Base-by-base conservation (phyloP, 495 filamentous ascomycete genomes). In the Penicillium bialowiezense region DNA sequence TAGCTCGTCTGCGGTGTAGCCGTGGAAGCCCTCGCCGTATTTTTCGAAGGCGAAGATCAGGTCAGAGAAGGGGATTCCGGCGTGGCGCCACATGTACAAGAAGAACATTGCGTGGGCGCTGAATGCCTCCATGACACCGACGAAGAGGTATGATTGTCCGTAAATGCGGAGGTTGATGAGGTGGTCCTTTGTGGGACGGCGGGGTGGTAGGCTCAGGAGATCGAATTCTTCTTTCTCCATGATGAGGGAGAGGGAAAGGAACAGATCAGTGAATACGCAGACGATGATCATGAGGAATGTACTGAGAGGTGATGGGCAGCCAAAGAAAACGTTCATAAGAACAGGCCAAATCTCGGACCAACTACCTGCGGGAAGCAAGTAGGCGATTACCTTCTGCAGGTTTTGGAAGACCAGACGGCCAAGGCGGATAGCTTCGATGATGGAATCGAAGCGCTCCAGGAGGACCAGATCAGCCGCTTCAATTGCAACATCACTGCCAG, bases 391-490 rank as follows among this genome's bases (percentile, higher is more conserved):
- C 60, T 85, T 84, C 57, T 81, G 76, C n/a, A 83, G 59, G 53
- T 84, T 84, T 46, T 73, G 68, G 51, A 73, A 73, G 18, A 83
- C 79, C 0, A 79, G 52, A 4, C 81, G 69, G 1, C 83, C 82
- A 14, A 77, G 74, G 23, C 80, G 71, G 9, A 89, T 80, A 1
- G 85, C 87, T 54, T 84, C 80, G 3, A 87, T 77, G 13, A 90
- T 79, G 3, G 80, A 84, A 17, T 77, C 75, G 52, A 91, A 89
- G 0, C 73, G 75, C 24, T 88, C 86, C 2, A 89, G 71, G 6
- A 97, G 80, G 13, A 97, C 89, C 3, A 97, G 80, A 57, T 95
- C 88, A 9, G 92, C 89, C 5, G 92, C 92, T 69, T 96, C 93
- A 80, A 71, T 80, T 14, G 80, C 80, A 2, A 83, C 77, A 34